Conservation (phyloP, 2,329 filamentous ascomycete genomes). For the Neopestalotiopsis clavispora region DNA sequence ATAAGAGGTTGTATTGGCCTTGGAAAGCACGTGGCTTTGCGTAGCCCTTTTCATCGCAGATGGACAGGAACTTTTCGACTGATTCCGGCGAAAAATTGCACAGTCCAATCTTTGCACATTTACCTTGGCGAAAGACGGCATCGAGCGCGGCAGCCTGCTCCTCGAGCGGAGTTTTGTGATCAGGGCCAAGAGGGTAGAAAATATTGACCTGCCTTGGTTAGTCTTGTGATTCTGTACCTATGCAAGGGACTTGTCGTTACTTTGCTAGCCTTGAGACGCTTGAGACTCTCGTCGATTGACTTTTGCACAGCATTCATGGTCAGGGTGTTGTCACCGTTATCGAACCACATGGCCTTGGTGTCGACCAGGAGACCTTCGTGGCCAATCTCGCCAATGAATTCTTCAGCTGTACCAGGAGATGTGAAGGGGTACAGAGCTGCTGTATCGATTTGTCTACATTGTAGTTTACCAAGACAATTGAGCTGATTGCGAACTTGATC, state of each 20-base stretch:
- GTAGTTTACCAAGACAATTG: conserved; percentile 14
- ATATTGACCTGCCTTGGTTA: conserved; percentile 35
- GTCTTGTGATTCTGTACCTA: not conserved
- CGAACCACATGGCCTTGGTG: conserved; percentile 22
- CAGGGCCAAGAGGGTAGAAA: conserved; percentile 67
- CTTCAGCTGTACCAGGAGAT: conserved; percentile 18
- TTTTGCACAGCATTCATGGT: conserved; percentile 18
- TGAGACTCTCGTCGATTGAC: conserved; percentile 12
- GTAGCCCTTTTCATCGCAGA: conserved; percentile 42
- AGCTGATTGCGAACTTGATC: conserved; percentile 19
- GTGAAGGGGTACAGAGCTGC: conserved; percentile 21
- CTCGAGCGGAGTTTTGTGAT: conserved; percentile 55
- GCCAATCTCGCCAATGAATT: conserved; percentile 19
- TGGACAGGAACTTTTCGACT: conserved; percentile 41
- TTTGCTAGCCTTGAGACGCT: conserved; percentile 10
- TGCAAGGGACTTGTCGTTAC: not conserved
- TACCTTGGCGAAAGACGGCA: conserved; percentile 59
- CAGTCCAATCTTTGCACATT: conserved; percentile 47
- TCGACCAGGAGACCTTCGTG: conserved; percentile 18
- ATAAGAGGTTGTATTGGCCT: conserved; percentile 44
- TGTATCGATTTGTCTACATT: conserved; percentile 20
- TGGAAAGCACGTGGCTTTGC: conserved; percentile 51
- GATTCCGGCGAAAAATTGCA: conserved; percentile 47
- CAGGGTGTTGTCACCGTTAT: conserved; percentile 20
- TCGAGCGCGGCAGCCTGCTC: conserved; percentile 67